These are phyloP conservation scores for Microbotryomycetes sp. DNA, from an alignment of 1,284 basidiomycete species.

Conservation along the genomic window DNA sequence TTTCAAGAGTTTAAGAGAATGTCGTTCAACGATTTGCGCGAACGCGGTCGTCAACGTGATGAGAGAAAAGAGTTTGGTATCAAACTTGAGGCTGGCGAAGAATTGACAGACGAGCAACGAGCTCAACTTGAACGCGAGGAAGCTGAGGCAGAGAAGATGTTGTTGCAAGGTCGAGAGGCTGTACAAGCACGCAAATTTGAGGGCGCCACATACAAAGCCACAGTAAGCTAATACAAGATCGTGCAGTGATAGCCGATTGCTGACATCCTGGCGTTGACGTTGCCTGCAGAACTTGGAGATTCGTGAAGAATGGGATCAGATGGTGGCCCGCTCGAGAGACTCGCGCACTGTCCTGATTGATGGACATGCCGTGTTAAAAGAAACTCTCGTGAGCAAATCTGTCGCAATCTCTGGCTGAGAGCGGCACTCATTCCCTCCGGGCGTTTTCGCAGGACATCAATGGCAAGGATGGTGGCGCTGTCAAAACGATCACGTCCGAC, in stretches of 20 bases:
- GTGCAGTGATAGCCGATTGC: constrained; percentile 46
- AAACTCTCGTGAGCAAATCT: constrained; percentile 12
- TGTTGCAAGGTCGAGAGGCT: constrained; percentile 53
- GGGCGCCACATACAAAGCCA: constrained; percentile 48
- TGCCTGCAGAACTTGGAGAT: not conserved
- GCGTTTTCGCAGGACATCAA: not conserved
- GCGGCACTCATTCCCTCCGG: no score
- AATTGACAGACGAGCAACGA: constrained; percentile 32
- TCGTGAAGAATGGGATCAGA: constrained; percentile 43
- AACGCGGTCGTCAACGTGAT: constrained; percentile 23
- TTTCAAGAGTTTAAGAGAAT: constrained; percentile 25
- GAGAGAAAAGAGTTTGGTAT: constrained; percentile 22
- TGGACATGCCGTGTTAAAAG: constrained; percentile 43
- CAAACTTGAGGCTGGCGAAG: constrained; percentile 21
- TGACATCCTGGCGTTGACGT: constrained; percentile 10
- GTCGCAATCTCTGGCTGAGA: not conserved
- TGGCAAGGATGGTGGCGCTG: constrained; percentile 26
- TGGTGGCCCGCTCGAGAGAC: constrained; percentile 43
- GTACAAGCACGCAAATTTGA: constrained; percentile 57
- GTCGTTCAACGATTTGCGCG: constrained; percentile 26
- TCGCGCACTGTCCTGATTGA: constrained; percentile 46
- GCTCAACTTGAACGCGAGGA: constrained; percentile 39
- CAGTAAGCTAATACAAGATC: not conserved
- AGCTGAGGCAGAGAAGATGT: constrained; percentile 53
- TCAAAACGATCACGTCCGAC: constrained; percentile 34